phyloP scores from a whole-genome alignment of 257 asterid genomes.

The Asclepias syriaca region DNA sequence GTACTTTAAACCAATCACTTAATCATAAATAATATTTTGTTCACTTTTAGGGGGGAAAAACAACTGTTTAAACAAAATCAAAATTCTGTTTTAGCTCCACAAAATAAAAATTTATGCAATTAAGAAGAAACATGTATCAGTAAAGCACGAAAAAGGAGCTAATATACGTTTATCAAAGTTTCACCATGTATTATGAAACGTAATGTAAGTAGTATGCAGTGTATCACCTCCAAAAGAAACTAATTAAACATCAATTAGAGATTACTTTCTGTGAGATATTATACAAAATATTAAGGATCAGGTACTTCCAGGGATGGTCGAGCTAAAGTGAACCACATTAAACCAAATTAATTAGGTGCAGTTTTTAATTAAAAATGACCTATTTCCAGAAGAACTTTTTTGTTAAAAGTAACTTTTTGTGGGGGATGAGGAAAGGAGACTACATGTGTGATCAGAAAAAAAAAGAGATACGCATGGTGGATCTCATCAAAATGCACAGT shows the following conservation, averaged over 20 bases:
- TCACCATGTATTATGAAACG: background rate
- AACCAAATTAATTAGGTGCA: background rate
- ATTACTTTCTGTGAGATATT: background rate
- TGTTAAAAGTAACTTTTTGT: background rate
- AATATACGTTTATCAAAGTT: background rate
- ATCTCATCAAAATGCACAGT: slow-evolving; percentile 1
- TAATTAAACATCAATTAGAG: background rate
- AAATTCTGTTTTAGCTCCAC: background rate
- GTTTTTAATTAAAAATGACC: background rate
- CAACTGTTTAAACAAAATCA: background rate
- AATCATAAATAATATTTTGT: background rate
- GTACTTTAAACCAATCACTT: too few species aligned
- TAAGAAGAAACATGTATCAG: background rate
- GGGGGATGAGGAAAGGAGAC: background rate
- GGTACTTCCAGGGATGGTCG: background rate
- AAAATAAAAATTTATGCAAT: background rate
- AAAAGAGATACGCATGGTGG: background rate
- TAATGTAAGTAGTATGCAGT: background rate
- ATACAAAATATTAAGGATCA: background rate
- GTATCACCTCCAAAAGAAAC: background rate
- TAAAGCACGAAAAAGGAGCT: background rate
- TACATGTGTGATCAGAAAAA: background rate
- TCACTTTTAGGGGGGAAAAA: background rate
- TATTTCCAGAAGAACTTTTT: background rate
- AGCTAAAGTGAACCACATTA: background rate